Percentiles rank a stretch among this genome's conserved stretches.
Conservation (phyloP, 1,139 yeast genomes). For the Candida freyschussii region DNA sequence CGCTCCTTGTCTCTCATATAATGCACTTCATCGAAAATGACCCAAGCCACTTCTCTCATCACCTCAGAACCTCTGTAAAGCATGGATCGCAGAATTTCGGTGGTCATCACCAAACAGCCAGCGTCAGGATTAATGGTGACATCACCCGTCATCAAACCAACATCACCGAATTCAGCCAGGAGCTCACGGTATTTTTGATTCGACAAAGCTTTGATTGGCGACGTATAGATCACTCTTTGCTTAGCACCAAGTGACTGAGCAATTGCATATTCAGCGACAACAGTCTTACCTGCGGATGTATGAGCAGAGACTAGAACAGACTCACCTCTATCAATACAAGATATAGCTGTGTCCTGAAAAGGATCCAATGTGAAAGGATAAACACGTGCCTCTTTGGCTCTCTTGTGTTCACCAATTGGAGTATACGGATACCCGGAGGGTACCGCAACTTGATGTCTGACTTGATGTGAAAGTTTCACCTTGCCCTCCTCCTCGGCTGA, state of each 20-base stretch:
- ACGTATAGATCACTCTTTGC: constrained; percentile 93
- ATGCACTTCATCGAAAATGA: constrained; percentile 92
- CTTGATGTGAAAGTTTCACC: constrained; percentile 82
- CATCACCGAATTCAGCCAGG: constrained; percentile 88
- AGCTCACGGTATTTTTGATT: constrained; percentile 95
- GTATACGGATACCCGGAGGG: constrained; percentile 86
- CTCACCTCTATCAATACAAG: constrained; percentile 90
- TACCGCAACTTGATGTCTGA: constrained; percentile 94
- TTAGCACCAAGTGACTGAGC: constrained; percentile 88
- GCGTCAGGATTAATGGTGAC: constrained; percentile 97
- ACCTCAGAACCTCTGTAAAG: constrained; percentile 90
- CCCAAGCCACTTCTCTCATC: constrained; percentile 97
- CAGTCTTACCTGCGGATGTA: constrained; percentile 98
- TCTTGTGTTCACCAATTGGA: constrained; percentile 84
- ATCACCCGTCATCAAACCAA: constrained; percentile 97
- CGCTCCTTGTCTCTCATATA: constrained; percentile 94
- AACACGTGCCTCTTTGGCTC: constrained; percentile 68
- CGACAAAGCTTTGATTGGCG: constrained; percentile 95
- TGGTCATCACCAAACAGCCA: constrained; percentile 95
- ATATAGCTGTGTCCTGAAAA: constrained; percentile 92
- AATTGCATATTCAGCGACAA: constrained; percentile 97
- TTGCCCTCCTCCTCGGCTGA: constrained; percentile 41
- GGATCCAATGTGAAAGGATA: constrained; percentile 94
- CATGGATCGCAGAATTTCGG: constrained; percentile 92
- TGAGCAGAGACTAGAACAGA: constrained; percentile 98